Conservation (phyloP, 257 asterid genomes). For the Forsythia viridissima region DNA sequence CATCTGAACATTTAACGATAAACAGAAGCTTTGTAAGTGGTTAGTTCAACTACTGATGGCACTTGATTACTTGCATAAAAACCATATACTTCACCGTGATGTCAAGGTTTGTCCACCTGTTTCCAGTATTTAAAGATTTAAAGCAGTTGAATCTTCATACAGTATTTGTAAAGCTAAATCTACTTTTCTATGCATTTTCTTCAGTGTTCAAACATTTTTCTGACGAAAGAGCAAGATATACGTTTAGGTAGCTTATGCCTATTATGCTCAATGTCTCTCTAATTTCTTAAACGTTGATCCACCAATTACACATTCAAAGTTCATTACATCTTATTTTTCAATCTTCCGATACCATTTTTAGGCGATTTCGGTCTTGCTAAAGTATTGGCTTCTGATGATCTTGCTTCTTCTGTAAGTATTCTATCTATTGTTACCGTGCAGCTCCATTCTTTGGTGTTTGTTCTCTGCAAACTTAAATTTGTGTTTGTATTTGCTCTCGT, state of each 20-base stretch:
- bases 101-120: slow-evolving; percentile 65
- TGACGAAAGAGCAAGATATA: slow-evolving; percentile 88
- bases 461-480: neutral
- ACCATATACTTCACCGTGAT: slow-evolving; percentile 95
- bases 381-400: slow-evolving; percentile 85
- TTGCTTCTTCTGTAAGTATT: slow-evolving; percentile 91
- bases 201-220: slow-evolving; percentile 97
- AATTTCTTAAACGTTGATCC: neutral
- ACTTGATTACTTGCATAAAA: slow-evolving; percentile 84
- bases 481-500: neutral
- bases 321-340: neutral
- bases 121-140: slow-evolving; percentile 9
- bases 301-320: neutral
- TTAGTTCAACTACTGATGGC: slow-evolving; percentile 93
- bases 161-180: slow-evolving; percentile 3
- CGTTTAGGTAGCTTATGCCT: slow-evolving; percentile 57
- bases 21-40: slow-evolving; percentile 97
- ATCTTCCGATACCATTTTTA: slow-evolving; percentile 34
- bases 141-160: neutral
- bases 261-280: neutral
- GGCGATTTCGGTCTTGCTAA: slow-evolving; percentile 99
- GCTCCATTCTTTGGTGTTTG: slow-evolving; percentile 1
- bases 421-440: neutral
- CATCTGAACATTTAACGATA: slow-evolving; percentile 27
- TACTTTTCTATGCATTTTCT: slow-evolving; percentile 28